Evolutionary conservation across 2,329 filamentous ascomycete species (phyloP).

Genomic region (Nothophaeocryptopus gaeumannii): DNA sequence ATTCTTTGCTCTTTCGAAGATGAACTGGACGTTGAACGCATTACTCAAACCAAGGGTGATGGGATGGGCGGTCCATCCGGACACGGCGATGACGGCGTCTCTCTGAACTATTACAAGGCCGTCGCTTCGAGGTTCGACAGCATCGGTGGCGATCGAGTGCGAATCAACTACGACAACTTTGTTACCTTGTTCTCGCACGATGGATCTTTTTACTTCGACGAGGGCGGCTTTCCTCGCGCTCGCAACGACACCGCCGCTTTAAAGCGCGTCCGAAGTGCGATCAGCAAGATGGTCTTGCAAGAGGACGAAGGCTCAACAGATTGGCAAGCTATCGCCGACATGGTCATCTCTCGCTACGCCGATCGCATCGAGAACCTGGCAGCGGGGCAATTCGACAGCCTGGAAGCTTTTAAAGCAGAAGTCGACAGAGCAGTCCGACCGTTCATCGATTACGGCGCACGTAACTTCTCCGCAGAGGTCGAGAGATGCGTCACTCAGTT

Average conservation of each 20-base stretch:
- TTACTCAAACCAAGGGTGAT: slow-evolving; percentile 25
- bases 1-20: slow-evolving; percentile 63
- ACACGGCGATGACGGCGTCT: slow-evolving; percentile 11
- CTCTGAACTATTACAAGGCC: slow-evolving; percentile 39
- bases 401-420: slow-evolving; percentile 28
- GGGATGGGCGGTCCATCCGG: slow-evolving; percentile 16
- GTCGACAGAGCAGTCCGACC: slow-evolving; percentile 34
- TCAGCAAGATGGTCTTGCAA: slow-evolving; percentile 44
- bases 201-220: slow-evolving; percentile 35
- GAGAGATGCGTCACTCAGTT: slow-evolving; percentile 50
- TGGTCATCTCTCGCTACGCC: slow-evolving; percentile 62
- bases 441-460: slow-evolving; percentile 39
- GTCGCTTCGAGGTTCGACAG: slow-evolving; percentile 44
- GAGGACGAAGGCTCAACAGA: slow-evolving; percentile 40
- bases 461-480: slow-evolving; percentile 41
- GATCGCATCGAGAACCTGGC: slow-evolving; percentile 48
- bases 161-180: slow-evolving; percentile 49
- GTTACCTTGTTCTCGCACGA: slow-evolving; percentile 47
- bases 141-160: slow-evolving; percentile 44
- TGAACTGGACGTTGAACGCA: slow-evolving; percentile 38
- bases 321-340: slow-evolving; percentile 67
- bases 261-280: slow-evolving; percentile 40
- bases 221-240: slow-evolving; percentile 39
- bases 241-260: slow-evolving; percentile 38
- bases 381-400: slow-evolving; percentile 23